Conservation (phyloP, 2,329 filamentous ascomycete species). For the Cladophialophora exuberans region DNA sequence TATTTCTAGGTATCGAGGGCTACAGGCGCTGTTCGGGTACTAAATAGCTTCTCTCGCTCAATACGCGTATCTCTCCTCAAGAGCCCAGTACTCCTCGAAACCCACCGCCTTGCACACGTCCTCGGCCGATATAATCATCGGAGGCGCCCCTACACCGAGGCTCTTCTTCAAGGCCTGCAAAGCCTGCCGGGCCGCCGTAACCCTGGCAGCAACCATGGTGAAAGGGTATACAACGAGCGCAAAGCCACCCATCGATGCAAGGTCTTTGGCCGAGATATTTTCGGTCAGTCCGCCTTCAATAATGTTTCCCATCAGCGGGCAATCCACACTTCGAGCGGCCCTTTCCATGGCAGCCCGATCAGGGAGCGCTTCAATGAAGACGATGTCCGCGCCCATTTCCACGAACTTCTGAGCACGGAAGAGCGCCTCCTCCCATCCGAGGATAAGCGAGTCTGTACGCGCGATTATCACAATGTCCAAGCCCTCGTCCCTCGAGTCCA, state of each 20-base stretch:
- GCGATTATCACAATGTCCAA: constrained; percentile 52
- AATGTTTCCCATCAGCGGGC: constrained; percentile 50
- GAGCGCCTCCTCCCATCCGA: constrained; percentile 51
- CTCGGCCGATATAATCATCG: constrained; percentile 47
- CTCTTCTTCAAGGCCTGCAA: constrained; percentile 47
- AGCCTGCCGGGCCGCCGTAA: constrained; percentile 45
- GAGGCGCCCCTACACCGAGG: constrained; percentile 47
- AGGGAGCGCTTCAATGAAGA: constrained; percentile 52
- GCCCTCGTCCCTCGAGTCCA: constrained; percentile 51
- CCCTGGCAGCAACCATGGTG: constrained; percentile 49
- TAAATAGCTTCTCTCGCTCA: not conserved
- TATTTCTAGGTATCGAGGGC: not conserved
- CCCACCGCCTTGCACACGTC: constrained; percentile 53
- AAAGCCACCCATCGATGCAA: constrained; percentile 45
- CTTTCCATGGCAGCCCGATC: constrained; percentile 48
- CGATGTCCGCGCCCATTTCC: constrained; percentile 49
- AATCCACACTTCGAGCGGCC: constrained; percentile 42
- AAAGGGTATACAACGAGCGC: constrained; percentile 48
- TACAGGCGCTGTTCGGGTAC: not conserved
- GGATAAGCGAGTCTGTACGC: constrained; percentile 48
- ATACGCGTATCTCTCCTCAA: constrained; percentile 6
- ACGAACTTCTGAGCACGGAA: constrained; percentile 46
- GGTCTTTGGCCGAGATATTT: constrained; percentile 45
- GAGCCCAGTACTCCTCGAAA: constrained; percentile 48
- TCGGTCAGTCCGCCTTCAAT: constrained; percentile 49